Percentiles rank a stretch among this genome's conserved stretches.
Conservation (phyloP, 1,284 basidiomycete genomes). For the Cryptococcus amylolentus region DNA sequence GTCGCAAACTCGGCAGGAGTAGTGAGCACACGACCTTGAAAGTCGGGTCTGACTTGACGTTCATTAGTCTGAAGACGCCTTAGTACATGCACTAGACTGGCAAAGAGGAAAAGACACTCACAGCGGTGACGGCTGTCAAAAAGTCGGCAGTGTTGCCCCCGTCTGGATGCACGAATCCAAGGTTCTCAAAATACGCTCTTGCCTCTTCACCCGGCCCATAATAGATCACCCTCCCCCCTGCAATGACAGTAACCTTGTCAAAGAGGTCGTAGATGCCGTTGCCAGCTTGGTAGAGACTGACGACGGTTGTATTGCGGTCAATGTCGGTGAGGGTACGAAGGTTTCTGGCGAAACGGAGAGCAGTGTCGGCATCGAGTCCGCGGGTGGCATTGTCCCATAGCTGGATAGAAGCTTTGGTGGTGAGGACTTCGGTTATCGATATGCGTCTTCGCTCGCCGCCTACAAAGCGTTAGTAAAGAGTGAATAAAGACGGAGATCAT, state of each 20-base stretch:
- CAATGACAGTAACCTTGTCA: slow-evolving; percentile 69
- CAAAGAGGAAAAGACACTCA: slow-evolving; percentile 14
- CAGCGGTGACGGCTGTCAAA: slow-evolving; percentile 58
- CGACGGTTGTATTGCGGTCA: slow-evolving; percentile 70
- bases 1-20: slow-evolving; percentile 59
- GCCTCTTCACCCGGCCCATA: slow-evolving; percentile 71
- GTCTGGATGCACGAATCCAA: slow-evolving; percentile 62
- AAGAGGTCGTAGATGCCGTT: slow-evolving; percentile 58
- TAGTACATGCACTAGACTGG: not conserved
- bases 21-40: slow-evolving; percentile 55
- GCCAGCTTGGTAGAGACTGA: slow-evolving; percentile 78
- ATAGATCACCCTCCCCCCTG: slow-evolving; percentile 75
- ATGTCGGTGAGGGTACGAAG: slow-evolving; percentile 74
- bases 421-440: slow-evolving; percentile 67
- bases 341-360: slow-evolving; percentile 69
- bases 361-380: slow-evolving; percentile 77
- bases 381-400: slow-evolving; percentile 60
- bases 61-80: slow-evolving; percentile 47
- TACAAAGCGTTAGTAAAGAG: not conserved
- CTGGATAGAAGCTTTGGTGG: slow-evolving; percentile 58
- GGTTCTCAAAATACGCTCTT: slow-evolving; percentile 68
- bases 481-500: not conserved
- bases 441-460: slow-evolving; percentile 64
- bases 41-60: slow-evolving; percentile 55
- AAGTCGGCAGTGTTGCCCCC: slow-evolving; percentile 57